Percentiles rank a stretch among this genome's conserved stretches.
These are phyloP conservation scores for Pyrenochaeta sp. DNA, from an alignment of 2,329 filamentous ascomycete species.

Conservation along the genomic window DNA sequence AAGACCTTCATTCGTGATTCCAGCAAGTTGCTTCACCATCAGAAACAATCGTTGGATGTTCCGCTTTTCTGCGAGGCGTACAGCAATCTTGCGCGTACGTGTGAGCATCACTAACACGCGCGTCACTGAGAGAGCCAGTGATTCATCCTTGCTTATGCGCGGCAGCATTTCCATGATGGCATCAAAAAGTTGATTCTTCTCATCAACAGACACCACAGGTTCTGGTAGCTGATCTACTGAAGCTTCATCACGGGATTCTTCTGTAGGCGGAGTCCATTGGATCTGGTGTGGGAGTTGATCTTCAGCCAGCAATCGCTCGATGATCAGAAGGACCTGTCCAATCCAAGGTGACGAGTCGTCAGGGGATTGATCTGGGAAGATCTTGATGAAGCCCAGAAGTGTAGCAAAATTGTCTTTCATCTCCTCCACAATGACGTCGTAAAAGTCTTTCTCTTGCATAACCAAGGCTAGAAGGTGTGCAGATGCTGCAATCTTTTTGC, in stretches of 20 bases:
- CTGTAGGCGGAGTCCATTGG: constrained; percentile 70
- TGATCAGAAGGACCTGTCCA: constrained; percentile 84
- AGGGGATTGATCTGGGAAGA: constrained; percentile 69
- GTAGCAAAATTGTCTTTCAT: constrained; percentile 79
- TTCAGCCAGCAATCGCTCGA: constrained; percentile 89
- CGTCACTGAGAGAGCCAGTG: constrained; percentile 81
- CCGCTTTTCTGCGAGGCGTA: constrained; percentile 81
- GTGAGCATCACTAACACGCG: constrained; percentile 89
- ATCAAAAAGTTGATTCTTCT: constrained; percentile 76
- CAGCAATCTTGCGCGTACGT: constrained; percentile 77
- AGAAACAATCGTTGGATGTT: constrained; percentile 91
- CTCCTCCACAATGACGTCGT: constrained; percentile 75
- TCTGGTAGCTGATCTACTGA: constrained; percentile 69
- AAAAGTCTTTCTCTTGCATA: constrained; percentile 83
- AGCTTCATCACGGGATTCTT: constrained; percentile 56
- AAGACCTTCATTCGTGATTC: constrained; percentile 78
- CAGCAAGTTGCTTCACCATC: constrained; percentile 92
- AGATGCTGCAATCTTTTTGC: constrained; percentile 84
- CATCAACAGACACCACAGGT: constrained; percentile 68
- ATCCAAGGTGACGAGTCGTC: constrained; percentile 93
- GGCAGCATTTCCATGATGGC: constrained; percentile 84
- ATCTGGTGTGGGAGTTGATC: constrained; percentile 83
- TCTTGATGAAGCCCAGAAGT: constrained; percentile 80
- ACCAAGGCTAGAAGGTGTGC: constrained; percentile 90
- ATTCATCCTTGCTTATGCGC: constrained; percentile 85